Evolutionary conservation across 2,329 filamentous ascomycete species (phyloP), one percentile per base, ranked within the genome.

Genomic region (Lachnum nothofagi): DNA sequence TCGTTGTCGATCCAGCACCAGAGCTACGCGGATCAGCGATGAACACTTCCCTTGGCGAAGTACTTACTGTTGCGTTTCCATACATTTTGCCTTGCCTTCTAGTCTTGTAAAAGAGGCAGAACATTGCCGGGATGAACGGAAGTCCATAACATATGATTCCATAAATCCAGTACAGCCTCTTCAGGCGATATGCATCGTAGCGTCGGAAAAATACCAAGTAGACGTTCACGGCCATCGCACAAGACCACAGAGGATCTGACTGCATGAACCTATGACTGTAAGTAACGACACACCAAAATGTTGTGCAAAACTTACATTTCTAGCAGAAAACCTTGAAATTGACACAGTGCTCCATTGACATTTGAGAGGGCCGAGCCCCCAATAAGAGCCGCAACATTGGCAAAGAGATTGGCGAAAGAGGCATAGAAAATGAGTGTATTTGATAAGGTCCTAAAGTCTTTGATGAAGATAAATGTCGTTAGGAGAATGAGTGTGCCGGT

Each of bases 261-360:
- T 72, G 72, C 68, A 77, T 74, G 58, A 79, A 80, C 56, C 62
- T 64, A 17, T 4, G 64, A 89, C 84, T 54, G 89, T 86, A 14
- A 93, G 67, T 54, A 12, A 29, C 2, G 29, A 19, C 33, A 20
- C 22, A 9, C 22, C 17, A 42, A 0, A 25, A 17, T 12, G 38
- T 8, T 8, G 10, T n/a, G 12, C 12, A 33, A 44, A 85, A 40
- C 56, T 52, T 42, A 63, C 88, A 87, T 88, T 65, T 94, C 87
- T 52, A 94, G 85, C n/a, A 94, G 67, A 55, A 91, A 86, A 0
- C 72, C 86, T 61, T 95, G 88, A 23, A 88, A 78, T 63, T 88
- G 83, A 62, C 88, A 84, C 8, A 63, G 29, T 12, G 54, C 53
- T 3, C 54, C 50, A 43, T 59, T 54, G 23, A 52, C 40, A 41